A percentile compares a stretch with the other conserved stretches of the same genome.
phyloP scores from a whole-genome alignment of 192 early-diverging fungal species.

The Coemansia sp. region DNA sequence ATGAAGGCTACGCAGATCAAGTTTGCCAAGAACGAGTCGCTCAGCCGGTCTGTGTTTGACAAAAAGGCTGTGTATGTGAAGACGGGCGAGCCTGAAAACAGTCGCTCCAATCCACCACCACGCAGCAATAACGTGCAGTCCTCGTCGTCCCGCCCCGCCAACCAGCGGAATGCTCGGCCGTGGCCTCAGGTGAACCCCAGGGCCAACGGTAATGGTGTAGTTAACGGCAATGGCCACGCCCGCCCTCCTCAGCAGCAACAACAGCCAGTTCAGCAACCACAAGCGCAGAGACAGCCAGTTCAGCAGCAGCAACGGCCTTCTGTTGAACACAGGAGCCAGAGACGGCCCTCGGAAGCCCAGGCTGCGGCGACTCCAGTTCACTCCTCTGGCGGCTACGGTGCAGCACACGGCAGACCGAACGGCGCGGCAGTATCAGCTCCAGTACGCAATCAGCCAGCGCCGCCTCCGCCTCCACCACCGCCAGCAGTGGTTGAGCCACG shows the following conservation, averaged over 20 bases:
- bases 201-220: conserved; percentile 3
- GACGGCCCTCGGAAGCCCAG: conserved; percentile 2
- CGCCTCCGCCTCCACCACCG: conserved; percentile 63
- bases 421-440: conserved; percentile 18
- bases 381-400: not conserved
- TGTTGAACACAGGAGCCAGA: not conserved
- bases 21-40: conserved; percentile 70
- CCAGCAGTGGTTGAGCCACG: conserved; percentile 56
- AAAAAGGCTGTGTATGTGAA: conserved; percentile 71
- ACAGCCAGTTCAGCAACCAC: conserved; percentile 8
- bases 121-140: conserved; percentile 10
- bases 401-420: conserved; percentile 4
- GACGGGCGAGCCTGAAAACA: conserved; percentile 66
- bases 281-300: conserved; percentile 12
- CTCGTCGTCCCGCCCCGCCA: not conserved
- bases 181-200: conserved; percentile 16
- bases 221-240: conserved; percentile 1
- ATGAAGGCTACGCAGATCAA: conserved; percentile 72
- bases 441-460: conserved; percentile 7
- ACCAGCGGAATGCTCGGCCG: conserved; percentile 5
- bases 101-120: conserved; percentile 32
- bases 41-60: conserved; percentile 59
- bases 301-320: conserved; percentile 18
- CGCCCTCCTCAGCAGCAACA: conserved; percentile 18
- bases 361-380: not conserved